These are phyloP conservation scores for Dinochytrium kinnereticum DNA, from an alignment of 371 early-diverging fungal species.

Conservation along the genomic window DNA sequence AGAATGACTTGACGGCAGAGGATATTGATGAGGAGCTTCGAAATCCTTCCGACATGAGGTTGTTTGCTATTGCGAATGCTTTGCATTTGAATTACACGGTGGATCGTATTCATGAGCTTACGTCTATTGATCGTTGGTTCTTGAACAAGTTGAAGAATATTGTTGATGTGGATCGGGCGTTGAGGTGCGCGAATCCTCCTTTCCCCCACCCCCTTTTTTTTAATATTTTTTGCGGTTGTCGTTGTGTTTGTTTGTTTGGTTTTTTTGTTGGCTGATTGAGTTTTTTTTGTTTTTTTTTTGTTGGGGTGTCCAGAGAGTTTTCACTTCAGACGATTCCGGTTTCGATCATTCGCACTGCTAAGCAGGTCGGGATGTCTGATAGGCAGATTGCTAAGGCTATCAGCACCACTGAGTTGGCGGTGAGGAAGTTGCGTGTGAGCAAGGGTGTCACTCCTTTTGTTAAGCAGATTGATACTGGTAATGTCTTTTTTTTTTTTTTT, in stretches of 20 bases:
- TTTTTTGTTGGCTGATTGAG: background rate
- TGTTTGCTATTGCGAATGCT: constrained; percentile 93
- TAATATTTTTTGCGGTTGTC: too few relatives aligned
- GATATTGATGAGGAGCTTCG: constrained; percentile 78
- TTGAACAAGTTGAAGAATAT: constrained; percentile 86
- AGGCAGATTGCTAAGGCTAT: constrained; percentile 75
- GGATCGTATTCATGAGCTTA: constrained; percentile 84
- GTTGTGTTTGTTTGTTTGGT: too few relatives aligned
- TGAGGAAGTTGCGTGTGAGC: constrained; percentile 80
- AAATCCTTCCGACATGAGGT: constrained; percentile 86
- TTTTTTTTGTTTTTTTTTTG: background rate
- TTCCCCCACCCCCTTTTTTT: too few relatives aligned
- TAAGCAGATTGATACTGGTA: constrained; percentile 92
- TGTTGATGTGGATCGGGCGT: constrained; percentile 50
- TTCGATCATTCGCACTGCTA: constrained; percentile 70
- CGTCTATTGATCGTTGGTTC: constrained; percentile 95
- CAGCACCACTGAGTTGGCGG: constrained; percentile 85
- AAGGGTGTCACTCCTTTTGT: constrained; percentile 86
- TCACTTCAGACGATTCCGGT: constrained; percentile 58
- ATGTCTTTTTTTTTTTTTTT: too few relatives aligned
- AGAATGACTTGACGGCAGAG: constrained; percentile 65
- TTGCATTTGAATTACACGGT: constrained; percentile 81
- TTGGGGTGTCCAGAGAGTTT: constrained; percentile 1
- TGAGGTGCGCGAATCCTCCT: constrained; percentile 45
- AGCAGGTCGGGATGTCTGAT: constrained; percentile 94